Conservation (phyloP, 2,329 filamentous ascomycete species). For the Trichoderma sp. region DNA sequence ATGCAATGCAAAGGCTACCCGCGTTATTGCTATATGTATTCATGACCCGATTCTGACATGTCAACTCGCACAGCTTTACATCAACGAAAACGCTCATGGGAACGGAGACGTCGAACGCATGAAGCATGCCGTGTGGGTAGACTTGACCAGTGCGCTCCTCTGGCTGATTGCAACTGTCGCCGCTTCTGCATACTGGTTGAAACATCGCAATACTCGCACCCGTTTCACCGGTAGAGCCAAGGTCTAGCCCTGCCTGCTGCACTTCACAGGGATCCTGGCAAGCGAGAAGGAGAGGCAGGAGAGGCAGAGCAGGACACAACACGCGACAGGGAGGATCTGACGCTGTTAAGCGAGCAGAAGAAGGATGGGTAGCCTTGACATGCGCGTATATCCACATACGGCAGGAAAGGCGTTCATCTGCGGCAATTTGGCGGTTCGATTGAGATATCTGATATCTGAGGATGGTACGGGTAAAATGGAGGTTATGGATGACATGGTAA, state of each 20-base stretch:
- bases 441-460: not conserved
- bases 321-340: not conserved
- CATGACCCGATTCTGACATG: conserved; percentile 20
- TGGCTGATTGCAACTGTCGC: conserved; percentile 67
- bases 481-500: not conserved
- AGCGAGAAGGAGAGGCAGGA: not conserved
- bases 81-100: conserved; percentile 64
- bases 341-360: not conserved
- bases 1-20: not conserved
- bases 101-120: conserved; percentile 67
- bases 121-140: conserved; percentile 85
- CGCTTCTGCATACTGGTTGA: conserved; percentile 58
- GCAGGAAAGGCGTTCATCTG: conserved; percentile 1
- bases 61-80: conserved; percentile 57
- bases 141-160: conserved; percentile 69
- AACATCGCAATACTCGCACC: conserved; percentile 49
- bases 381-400: not conserved
- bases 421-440: not conserved
- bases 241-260: conserved; percentile 37
- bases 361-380: not conserved
- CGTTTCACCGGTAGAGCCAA: conserved; percentile 60
- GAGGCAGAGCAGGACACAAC: not conserved
- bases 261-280: not conserved
- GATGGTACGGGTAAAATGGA: not conserved
- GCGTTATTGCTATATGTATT: not conserved